phyloP scores from a whole-genome alignment of 352 stramenopile genomes.

The Globisporangium mamillatum region DNA sequence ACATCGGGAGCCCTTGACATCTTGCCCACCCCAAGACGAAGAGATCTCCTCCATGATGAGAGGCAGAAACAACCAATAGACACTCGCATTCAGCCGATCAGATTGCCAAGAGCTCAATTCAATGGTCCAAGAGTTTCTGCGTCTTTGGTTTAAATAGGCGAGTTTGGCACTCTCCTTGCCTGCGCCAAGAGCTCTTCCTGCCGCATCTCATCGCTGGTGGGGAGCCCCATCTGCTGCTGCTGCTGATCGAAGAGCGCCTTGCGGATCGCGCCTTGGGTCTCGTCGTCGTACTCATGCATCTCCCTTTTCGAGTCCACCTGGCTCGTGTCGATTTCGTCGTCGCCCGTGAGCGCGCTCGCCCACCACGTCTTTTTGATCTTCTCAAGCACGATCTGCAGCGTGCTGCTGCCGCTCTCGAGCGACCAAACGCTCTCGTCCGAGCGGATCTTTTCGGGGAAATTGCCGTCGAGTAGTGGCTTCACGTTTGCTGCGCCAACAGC shows the following conservation, averaged over 20 bases:
- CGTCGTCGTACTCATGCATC: slow-evolving; percentile 96
- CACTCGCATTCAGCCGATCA: not conserved
- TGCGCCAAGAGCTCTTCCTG: slow-evolving; percentile 93
- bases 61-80: not conserved
- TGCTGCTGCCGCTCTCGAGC: slow-evolving; percentile 61
- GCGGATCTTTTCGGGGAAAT: slow-evolving; percentile 92
- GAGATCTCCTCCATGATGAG: not conserved
- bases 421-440: slow-evolving; percentile 98
- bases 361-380: slow-evolving; percentile 99
- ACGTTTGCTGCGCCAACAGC: not conserved
- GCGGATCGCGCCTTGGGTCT: slow-evolving; percentile 97
- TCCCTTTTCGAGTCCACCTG: slow-evolving; percentile 96
- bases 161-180: slow-evolving; percentile 77
- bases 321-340: slow-evolving; percentile 96
- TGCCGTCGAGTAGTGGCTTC: slow-evolving; percentile 65
- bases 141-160: slow-evolving; percentile 21
- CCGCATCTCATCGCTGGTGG: slow-evolving; percentile 91
- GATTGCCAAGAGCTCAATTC: not conserved
- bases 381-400: slow-evolving; percentile 89
- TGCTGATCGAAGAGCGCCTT: slow-evolving; percentile 97
- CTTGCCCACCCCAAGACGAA: not conserved
- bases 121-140: not conserved
- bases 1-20: not conserved
- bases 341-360: slow-evolving; percentile 89
- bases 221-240: slow-evolving; percentile 90